Evolutionary conservation across 192 early-diverging fungal genomes (phyloP), one percentile per base, ranked within the genome.

Genomic region (Coemansia sp.): DNA sequence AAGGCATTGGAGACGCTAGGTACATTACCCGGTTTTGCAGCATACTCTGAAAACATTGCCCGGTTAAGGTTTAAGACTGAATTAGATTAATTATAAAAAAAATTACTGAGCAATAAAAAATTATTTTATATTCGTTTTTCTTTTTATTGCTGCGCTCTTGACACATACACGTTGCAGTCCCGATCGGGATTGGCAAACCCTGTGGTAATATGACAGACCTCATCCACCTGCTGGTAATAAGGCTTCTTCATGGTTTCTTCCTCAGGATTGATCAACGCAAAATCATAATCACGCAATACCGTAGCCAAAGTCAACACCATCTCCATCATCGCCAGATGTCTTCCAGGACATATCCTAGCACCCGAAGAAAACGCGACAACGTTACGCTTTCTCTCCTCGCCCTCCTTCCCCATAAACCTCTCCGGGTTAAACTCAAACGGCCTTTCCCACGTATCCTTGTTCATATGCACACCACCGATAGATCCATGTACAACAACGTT

Each of bases 321-420:
- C 58, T 73, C 71, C 67, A 72, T 39, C 71, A 73, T 61, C n/a
- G 71, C 76, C 66, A 79, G 38, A 51, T 73, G 67, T 17, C 76
- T 51, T 3, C 76, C 76, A 14, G 67, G 67, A 32, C 76, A 79
- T 3, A 79, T 61, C 12, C 76, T 67, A 0, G 65, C 60, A 38
- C 76, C 76, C 2, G 71, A 28, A 5, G 67, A 70, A 36, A 79
- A 79, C 18, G 54, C 52, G 1, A 79, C 60, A 8, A 79, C 67
- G 18, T 70, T 48, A 4, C 53, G 43, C 8, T 58, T 73, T 14
- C 76, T 64, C 5, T 53, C 67, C 43, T 73, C 76, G 20, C 67
- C 66, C 5, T 66, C 68, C 2, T 54, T 28, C 36, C 67, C 72
- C 66, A 84, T 35, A 38, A 70, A 78, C 4, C 75, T 58, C 45